Evolutionary conservation across 2,329 filamentous ascomycete species (phyloP), one percentile per base, ranked within the genome.

Genomic region (Phyllosticta citribraziliensis): DNA sequence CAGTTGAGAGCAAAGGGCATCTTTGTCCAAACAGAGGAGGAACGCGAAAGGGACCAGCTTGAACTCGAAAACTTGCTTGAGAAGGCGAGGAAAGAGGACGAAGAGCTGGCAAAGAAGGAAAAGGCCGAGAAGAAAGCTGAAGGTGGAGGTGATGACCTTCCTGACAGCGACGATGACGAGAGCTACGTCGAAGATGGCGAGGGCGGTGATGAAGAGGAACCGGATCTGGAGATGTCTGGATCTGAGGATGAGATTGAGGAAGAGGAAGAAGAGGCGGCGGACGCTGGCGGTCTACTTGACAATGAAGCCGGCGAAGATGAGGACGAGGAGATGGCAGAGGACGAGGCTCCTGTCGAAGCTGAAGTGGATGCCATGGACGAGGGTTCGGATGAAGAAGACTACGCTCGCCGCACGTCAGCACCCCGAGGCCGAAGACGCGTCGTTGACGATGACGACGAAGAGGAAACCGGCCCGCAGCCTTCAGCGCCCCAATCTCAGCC

Each of bases 41-140:
- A 99, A 72, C 85, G 89, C 20, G 88, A 92, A 69, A 84, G 84
- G 35, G 88, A 96, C 70, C 84, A 91, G 72, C 85, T 88, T 62
- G 85, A 92, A 63, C 85, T 96, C 12, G 94, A 97, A 67, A 88
- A 97, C 68, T 82, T 97, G 63, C 84, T 97, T 25, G 88, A 93
- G 55, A 91, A 87, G 68, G 93, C 92, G 20, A 82, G 91, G 62
- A 81, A 85, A 64, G 90, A 97, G 70, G 92, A 87, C 1, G 83
- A 88, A 53, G 86, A 88, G 66, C 86, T 97, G 56, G 88, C 87
- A 74, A 84, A 88, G 67, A 80, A 85, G 56, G 94, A 99, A 75
- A 85, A 85, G 65, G 87, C 83, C 27, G 85, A 84, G 53, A 85
- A 84, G 0, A 93, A 89, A 75, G 30, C 55, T 2, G 79, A 79